Conservation (phyloP, 2,329 filamentous ascomycete species). For the Trichoderma sp. region DNA sequence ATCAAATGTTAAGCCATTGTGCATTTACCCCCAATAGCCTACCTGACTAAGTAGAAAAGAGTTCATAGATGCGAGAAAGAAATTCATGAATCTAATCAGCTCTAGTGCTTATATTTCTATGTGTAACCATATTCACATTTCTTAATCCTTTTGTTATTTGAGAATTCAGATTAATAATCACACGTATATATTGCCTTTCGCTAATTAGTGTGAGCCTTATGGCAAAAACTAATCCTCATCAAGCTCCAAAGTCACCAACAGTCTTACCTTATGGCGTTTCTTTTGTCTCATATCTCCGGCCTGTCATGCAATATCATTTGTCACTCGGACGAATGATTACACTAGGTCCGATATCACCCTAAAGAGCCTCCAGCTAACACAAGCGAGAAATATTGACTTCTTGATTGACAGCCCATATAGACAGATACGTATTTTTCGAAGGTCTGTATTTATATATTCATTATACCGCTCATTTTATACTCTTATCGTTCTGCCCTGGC, state of each 20-base stretch:
- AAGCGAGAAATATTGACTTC: background rate
- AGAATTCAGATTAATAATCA: background rate
- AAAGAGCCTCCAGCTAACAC: background rate
- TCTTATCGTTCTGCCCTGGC: background rate
- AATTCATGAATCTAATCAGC: background rate
- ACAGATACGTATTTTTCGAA: background rate
- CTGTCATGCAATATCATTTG: background rate
- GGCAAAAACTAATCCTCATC: background rate
- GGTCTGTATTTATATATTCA: background rate
- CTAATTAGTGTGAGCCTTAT: background rate
- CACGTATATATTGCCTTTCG: background rate
- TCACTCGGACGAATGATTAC: background rate
- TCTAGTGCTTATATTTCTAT: background rate
- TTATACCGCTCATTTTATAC: background rate
- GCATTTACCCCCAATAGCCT: background rate
- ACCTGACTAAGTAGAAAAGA: background rate
- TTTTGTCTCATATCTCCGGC: background rate
- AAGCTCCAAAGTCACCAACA: background rate
- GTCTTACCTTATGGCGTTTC: background rate
- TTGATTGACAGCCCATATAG: background rate
- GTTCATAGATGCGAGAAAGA: background rate
- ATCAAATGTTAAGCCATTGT: background rate
- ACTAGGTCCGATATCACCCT: background rate
- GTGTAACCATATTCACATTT: background rate
- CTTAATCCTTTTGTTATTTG: background rate